phyloP scores from a whole-genome alignment of 2,329 filamentous ascomycete genomes.

The Neofusicoccum kwambonambiense region DNA sequence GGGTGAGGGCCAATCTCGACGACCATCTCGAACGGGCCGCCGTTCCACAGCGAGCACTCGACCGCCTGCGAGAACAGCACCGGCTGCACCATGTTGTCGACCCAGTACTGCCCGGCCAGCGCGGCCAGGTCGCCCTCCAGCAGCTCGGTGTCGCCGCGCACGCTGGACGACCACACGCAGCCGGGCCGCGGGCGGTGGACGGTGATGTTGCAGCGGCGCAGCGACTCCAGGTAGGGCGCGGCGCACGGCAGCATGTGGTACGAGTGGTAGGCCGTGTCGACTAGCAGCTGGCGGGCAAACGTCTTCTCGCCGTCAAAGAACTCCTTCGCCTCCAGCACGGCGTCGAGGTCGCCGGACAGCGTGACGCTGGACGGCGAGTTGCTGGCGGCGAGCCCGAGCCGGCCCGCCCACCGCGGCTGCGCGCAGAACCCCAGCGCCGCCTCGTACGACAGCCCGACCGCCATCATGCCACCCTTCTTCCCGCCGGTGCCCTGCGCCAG shows the following conservation, averaged over 20 bases:
- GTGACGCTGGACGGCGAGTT: conserved; percentile 26
- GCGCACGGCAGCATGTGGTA: conserved; percentile 21
- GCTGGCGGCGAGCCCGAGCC: conserved; percentile 25
- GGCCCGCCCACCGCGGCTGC: conserved; percentile 20
- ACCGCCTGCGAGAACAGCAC: conserved; percentile 43
- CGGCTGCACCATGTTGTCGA: conserved; percentile 46
- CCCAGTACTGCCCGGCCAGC: conserved; percentile 43
- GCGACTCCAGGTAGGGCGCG: neutral
- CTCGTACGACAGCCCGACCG: conserved; percentile 21
- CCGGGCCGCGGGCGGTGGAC: neutral
- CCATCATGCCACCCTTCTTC: conserved; percentile 35
- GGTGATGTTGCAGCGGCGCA: neutral
- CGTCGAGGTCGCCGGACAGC: conserved; percentile 24
- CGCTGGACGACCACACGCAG: neutral
- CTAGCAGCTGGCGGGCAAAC: conserved; percentile 21
- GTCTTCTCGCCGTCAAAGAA: conserved; percentile 19
- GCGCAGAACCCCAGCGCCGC: neutral
- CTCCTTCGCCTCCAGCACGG: conserved; percentile 13
- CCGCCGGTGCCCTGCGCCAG: conserved; percentile 1
- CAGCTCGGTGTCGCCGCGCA: neutral
- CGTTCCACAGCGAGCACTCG: neutral
- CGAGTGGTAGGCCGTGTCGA: conserved; percentile 25
- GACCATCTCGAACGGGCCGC: conserved; percentile 34
- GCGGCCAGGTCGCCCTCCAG: neutral
- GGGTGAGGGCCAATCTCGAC: conserved; percentile 51